phyloP scores from a whole-genome alignment of 177 flowering plant genomes.

The Vitis hybrid region DNA sequence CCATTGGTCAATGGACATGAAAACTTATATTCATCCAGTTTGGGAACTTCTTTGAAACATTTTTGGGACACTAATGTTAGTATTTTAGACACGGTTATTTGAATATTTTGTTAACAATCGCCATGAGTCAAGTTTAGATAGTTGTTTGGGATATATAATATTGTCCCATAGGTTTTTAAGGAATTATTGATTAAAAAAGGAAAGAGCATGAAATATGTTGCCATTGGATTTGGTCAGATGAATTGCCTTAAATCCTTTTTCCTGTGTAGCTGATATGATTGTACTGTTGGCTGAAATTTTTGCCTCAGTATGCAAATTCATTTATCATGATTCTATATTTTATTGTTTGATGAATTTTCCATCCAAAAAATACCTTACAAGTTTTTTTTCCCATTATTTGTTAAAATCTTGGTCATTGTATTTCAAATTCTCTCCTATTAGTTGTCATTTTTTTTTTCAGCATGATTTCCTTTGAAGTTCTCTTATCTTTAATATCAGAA shows the following conservation, averaged over 20 bases:
- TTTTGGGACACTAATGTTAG: no score
- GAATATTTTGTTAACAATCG: no score
- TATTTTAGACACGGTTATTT: no score
- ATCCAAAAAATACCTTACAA: not conserved
- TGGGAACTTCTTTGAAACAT: no score
- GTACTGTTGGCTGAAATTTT: not conserved
- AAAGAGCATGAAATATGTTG: not conserved
- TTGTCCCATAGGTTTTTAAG: not conserved
- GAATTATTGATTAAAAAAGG: not conserved
- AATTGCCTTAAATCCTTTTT: not conserved
- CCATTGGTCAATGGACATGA: no score
- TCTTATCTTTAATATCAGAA: not conserved
- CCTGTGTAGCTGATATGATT: not conserved
- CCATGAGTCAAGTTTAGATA: no score
- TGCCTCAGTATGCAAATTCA: not conserved
- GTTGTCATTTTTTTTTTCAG: not conserved
- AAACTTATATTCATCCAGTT: no score
- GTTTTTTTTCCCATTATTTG: not conserved
- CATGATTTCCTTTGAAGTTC: not conserved
- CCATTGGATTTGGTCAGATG: not conserved
- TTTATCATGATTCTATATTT: conserved; percentile 2
- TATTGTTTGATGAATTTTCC: not conserved
- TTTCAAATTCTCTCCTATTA: not conserved
- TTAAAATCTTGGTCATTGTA: not conserved
- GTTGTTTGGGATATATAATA: not conserved